Base-by-base conservation (phyloP, 352 stramenopile species). In the Globisporangium orthogonon region DNA sequence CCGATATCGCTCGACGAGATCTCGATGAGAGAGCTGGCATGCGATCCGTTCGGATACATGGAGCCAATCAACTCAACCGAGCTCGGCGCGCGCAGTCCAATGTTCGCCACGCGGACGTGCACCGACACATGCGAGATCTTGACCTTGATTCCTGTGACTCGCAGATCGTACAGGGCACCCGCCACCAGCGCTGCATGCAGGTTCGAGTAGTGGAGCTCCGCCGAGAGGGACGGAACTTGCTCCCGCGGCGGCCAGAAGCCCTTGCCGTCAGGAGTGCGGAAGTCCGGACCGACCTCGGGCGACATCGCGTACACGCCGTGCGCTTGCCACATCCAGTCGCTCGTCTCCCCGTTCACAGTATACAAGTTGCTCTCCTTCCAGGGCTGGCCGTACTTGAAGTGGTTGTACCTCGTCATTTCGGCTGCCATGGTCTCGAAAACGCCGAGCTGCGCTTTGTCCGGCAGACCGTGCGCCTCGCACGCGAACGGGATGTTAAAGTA, bases 301-400 rank as follows among this genome's bases (percentile, higher is more conserved):
- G 85, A 94, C 75, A 94, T 92, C 51, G 85, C 71, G 28, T 88
- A 91, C 50, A 94, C 91, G 0, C 83, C 77, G 56, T 94, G 85
- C 23, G 54, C 69, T 1, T 77, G 61, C 83, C 83, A 92, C 73
- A 94, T 89, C 85, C 85, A 94, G 63, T 94, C 85, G 60, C 85
- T 94, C 28, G 85, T 90, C 54, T 94, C 85, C 17, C 85, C 85
- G 45, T 94, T 94, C 28, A 94, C 85, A 4, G 81, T 87, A 65
- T 94, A 94, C 62, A 94, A 54, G 28, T 93, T 88, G 67, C 77
- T 87, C 15, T 92, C 71, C 45, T 85, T 86, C 85, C 85, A 94
- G 5, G 85, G 74, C 61, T 91, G 83, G 0, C 85, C 85, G 33
- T 89, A 90, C 30, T 58, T 45, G 52, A 93, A 94, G 35, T 76